These are phyloP conservation scores for Ilyonectria robusta DNA, from an alignment of 2,329 filamentous ascomycete species.

Conservation along the genomic window DNA sequence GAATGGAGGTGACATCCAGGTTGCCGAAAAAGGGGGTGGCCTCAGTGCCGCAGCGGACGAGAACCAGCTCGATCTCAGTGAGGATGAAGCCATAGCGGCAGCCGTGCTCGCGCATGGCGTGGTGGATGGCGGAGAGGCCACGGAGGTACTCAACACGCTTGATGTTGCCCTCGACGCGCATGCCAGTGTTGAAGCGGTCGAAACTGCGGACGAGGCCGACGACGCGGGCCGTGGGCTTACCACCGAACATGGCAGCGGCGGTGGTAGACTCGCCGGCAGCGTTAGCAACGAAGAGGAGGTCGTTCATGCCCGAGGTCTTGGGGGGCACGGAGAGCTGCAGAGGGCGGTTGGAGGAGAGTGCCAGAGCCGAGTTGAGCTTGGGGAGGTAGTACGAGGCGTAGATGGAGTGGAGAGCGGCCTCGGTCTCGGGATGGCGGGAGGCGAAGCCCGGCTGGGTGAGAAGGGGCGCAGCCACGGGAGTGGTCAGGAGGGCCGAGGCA, in stretches of 20 bases:
- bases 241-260: slow-evolving; percentile 66
- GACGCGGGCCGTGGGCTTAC: slow-evolving; percentile 69
- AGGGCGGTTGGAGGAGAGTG: slow-evolving; percentile 79
- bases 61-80: slow-evolving; percentile 94
- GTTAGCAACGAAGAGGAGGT: slow-evolving; percentile 77
- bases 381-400: slow-evolving; percentile 85
- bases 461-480: slow-evolving; percentile 73
- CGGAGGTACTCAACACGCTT: slow-evolving; percentile 92
- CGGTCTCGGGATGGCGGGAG: slow-evolving; percentile 82
- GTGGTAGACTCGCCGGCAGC: slow-evolving; percentile 69
- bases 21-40: slow-evolving; percentile 88
- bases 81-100: slow-evolving; percentile 97
- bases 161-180: slow-evolving; percentile 87
- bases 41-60: slow-evolving; percentile 84
- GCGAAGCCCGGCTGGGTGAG: slow-evolving; percentile 72
- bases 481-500: slow-evolving; percentile 79
- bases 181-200: slow-evolving; percentile 94
- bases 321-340: slow-evolving; percentile 65
- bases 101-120: slow-evolving; percentile 92
- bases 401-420: slow-evolving; percentile 80
- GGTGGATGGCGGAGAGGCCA: slow-evolving; percentile 87
- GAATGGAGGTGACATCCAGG: slow-evolving; percentile 79
- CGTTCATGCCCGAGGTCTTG: slow-evolving; percentile 55
- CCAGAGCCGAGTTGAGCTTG: slow-evolving; percentile 88
- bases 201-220: slow-evolving; percentile 93